Evolutionary conservation across 768 basidiomycete genomes (phyloP).

Genomic region (Daedalea quercina): DNA sequence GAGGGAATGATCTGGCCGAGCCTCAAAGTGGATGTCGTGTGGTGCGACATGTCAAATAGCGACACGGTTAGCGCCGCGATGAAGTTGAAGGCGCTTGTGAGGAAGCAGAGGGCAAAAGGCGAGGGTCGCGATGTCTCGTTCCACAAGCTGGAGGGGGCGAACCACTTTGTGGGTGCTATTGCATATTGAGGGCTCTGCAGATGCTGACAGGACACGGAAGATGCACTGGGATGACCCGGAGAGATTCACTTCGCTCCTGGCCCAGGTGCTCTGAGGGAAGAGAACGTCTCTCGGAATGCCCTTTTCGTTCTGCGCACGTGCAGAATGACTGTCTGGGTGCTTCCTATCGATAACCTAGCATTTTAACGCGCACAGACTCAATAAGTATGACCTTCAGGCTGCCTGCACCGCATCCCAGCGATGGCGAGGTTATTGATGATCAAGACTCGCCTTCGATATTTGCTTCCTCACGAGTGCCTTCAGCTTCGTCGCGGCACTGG

Average conservation of each 20-base stretch:
- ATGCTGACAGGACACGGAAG: background rate
- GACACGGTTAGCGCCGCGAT: background rate
- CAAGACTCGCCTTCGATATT: too few species aligned
- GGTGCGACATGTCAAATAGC: constrained; percentile 2
- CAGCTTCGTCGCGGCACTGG: background rate
- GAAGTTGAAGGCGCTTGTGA: background rate
- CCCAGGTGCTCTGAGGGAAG: background rate
- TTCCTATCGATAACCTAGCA: too few species aligned
- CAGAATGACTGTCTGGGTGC: too few species aligned
- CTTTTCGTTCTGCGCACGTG: background rate
- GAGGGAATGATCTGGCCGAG: background rate
- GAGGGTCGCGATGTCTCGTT: background rate
- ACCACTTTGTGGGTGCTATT: constrained; percentile 2
- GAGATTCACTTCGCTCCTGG: background rate
- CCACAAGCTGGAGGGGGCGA: background rate
- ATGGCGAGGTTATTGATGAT: too few species aligned
- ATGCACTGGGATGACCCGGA: constrained; percentile 2
- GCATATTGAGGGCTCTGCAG: background rate
- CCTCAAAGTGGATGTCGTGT: background rate
- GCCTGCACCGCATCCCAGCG: too few species aligned
- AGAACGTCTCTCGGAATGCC: background rate
- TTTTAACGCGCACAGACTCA: too few species aligned
- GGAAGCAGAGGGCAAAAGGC: background rate
- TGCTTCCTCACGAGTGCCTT: background rate
- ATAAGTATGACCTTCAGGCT: too few species aligned